Base-by-base conservation (phyloP, 2,329 filamentous ascomycete species). In the Didymella exigua region DNA sequence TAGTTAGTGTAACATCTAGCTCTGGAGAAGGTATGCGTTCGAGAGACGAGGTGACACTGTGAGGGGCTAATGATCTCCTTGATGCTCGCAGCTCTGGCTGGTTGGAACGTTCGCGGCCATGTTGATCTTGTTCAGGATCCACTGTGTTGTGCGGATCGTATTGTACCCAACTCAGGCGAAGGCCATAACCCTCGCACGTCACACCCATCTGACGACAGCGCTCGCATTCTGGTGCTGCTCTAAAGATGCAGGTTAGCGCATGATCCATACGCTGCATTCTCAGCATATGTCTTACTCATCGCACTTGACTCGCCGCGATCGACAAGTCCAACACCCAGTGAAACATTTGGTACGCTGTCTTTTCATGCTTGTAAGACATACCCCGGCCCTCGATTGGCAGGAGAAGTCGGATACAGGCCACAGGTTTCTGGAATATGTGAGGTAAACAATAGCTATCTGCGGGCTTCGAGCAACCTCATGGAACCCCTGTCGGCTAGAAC, bases 241-340 rank as follows among this genome's bases (percentile, higher is more conserved):
- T 41, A n/a, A n/a, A n/a, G n/a, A n/a, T n/a, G n/a, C n/a, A n/a
- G n/a, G n/a, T n/a, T n/a, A n/a, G n/a, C n/a, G n/a, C n/a, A n/a
- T n/a, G n/a, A n/a, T n/a, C n/a, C n/a, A n/a, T n/a, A n/a, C n/a
- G n/a, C n/a, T n/a, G n/a, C n/a, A n/a, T n/a, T n/a, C n/a, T n/a
- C n/a, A n/a, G n/a, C n/a, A n/a, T n/a, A n/a, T n/a, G n/a, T n/a
- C 49, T 53, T 53, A 57, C 56, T 59, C 58, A 43, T 58, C 58
- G 41, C 58, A 60, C 21, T 60, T 60, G 3, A 60, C 54, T 21
- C 58, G 24, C 23, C 58, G 58, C 8, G 58, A 50, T 23, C 58
- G 54, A 26, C 58, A 60, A 14, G 58, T 60, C 58, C 58, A 60
- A 33, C 58, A 60, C 5, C 58, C 58, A 47, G 53, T 59, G 31